Base-by-base conservation (phyloP, 352 stramenopile species). In the Elongisporangium prolatum region DNA sequence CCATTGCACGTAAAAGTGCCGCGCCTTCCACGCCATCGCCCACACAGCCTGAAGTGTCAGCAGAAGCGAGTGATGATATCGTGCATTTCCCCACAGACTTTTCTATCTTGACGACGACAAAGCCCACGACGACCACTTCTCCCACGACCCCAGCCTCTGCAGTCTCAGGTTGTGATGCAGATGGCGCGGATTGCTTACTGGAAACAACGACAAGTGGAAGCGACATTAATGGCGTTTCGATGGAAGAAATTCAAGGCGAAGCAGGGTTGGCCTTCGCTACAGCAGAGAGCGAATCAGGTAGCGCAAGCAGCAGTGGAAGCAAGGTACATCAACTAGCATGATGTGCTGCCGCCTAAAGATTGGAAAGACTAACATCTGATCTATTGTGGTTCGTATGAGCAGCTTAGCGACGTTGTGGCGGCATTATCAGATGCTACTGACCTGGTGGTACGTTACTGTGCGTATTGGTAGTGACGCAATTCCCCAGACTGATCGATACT, bases 111-210 rank as follows among this genome's bases (percentile, higher is more conserved):
- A 13, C 28, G 28, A 40, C 28, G 28, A 40, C 28, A 4, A 4
- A 4, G 4, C 9, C 28, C 5, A 8, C 28, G 4, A 40, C 28
- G 28, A 40, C 28, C 28, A 5, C 28, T 40, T 8, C 28, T 40
- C 4, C 28, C 28, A 40, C 28, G 28, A 40, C 28, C 8, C 28
- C 28, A 40, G 28, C 28, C 5, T 2, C 28, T 9, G 28, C 28
- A 40, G 28, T 9, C 9, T 40, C 28, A 40, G 28, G 5, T 40
- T 40, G 51, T 6, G 48, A 37, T 20, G 63, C 71, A n/a, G 34
- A 60, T 47, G 47, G 68, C 52, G 57, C 69, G 60, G 66, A 74
- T 7, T 66, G 61, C 16, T 69, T 67, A 21, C 53, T 70, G 16
- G 64, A 64, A 50, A 60, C 59, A 50, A 5, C 28, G 9, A 9